Percentiles rank a stretch among this genome's conserved stretches.
Evolutionary conservation across 176 grass and related monocot genomes (phyloP).

Genomic region (Calamus simplicifolius): DNA sequence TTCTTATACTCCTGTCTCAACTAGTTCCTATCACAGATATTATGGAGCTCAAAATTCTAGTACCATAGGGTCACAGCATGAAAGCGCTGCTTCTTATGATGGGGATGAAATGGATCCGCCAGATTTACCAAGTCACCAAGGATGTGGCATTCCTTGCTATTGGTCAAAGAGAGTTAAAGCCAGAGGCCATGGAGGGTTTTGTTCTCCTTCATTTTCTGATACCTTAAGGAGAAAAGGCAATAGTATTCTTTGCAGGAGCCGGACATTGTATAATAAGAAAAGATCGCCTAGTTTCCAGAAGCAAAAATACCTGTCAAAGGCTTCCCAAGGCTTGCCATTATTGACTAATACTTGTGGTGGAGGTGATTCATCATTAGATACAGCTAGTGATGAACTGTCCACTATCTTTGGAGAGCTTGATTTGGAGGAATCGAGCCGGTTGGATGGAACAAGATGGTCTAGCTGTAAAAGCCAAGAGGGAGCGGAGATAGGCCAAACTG

Average conservation of each 20-base stretch:
- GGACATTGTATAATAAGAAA: conserved; percentile 54
- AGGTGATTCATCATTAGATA: conserved; percentile 63
- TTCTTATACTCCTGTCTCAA: conserved; percentile 78
- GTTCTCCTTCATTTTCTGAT: conserved; percentile 79
- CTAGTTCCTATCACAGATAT: conserved; percentile 61
- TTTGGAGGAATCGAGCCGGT: conserved; percentile 70
- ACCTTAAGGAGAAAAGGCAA: conserved; percentile 82
- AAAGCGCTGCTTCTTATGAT: conserved; percentile 59
- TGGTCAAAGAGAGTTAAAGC: conserved; percentile 47
- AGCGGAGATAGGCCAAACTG: conserved; percentile 22
- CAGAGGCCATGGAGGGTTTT: conserved; percentile 20
- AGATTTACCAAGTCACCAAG: conserved; percentile 44
- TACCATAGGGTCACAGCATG: conserved; percentile 49
- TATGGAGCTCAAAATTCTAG: conserved; percentile 29
- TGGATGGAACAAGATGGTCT: conserved; percentile 90
- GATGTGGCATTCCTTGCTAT: conserved; percentile 44
- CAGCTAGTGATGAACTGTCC: conserved; percentile 69
- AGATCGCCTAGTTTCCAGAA: conserved; percentile 40
- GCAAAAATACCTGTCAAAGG: conserved; percentile 40
- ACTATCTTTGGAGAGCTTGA: conserved; percentile 76
- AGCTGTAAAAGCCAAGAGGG: conserved; percentile 76
- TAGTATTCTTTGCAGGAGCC: conserved; percentile 56
- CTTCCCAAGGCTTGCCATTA: conserved; percentile 41
- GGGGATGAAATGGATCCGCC: conserved; percentile 58
- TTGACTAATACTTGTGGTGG: conserved; percentile 46